phyloP scores from a whole-genome alignment of 352 stramenopile genomes.

The Globisporangium nunn region DNA sequence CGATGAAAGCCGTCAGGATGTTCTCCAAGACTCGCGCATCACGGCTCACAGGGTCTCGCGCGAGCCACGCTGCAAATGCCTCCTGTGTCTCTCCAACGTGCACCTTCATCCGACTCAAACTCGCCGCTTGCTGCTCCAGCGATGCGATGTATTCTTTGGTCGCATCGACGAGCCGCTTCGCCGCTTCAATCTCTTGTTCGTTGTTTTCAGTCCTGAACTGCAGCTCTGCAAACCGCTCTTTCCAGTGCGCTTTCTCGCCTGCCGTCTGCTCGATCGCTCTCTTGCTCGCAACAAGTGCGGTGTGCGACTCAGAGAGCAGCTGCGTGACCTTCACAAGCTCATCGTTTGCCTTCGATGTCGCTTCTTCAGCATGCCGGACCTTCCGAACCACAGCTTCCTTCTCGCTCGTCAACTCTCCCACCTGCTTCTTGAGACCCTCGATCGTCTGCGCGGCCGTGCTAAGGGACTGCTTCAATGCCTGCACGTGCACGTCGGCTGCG shows the following conservation, averaged over 20 bases:
- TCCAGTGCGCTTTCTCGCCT: constrained; percentile 28
- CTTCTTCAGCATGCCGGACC: constrained; percentile 26
- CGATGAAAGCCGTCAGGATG: constrained; percentile 19
- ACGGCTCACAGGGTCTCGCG: neutral
- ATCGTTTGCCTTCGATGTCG: constrained; percentile 18
- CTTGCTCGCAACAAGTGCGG: constrained; percentile 27
- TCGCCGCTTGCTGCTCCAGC: constrained; percentile 20
- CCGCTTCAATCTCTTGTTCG: constrained; percentile 26
- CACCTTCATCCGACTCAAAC: constrained; percentile 2
- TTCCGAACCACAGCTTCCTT: constrained; percentile 22
- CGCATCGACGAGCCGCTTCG: constrained; percentile 23
- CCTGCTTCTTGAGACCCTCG: constrained; percentile 30
- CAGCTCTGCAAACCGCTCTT: constrained; percentile 32
- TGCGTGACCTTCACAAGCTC: constrained; percentile 37
- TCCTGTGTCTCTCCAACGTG: neutral
- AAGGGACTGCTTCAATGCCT: constrained; percentile 42
- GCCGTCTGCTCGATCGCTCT: constrained; percentile 21
- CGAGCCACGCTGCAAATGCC: constrained; percentile 6
- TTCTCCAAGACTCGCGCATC: constrained; percentile 8
- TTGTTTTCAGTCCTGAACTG: constrained; percentile 29
- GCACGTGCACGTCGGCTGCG: constrained; percentile 20
- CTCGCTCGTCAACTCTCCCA: constrained; percentile 27
- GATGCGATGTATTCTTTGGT: constrained; percentile 17
- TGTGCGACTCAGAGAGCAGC: constrained; percentile 42
- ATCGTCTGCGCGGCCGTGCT: constrained; percentile 26